Evolutionary conservation across 345 rosid genomes (phyloP), one percentile per base, ranked within the genome.

Genomic region (Salix dunnii): DNA sequence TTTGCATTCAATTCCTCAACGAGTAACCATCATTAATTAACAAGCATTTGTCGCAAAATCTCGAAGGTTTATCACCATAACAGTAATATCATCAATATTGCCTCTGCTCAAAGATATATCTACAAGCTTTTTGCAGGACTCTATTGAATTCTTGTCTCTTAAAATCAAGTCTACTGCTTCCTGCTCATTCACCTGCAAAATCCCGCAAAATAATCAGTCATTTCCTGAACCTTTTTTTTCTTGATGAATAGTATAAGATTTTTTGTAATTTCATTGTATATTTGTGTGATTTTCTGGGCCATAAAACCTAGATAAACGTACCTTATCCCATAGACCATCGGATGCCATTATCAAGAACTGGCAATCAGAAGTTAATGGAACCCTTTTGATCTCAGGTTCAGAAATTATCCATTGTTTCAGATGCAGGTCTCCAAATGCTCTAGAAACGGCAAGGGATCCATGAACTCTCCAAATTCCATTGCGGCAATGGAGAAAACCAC

Each of bases 321-420:
- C 89, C 91, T 88, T 85, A 70, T 88, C 91, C 91, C 89, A 88
- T 23, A 88, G 64, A 35, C 91, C 91, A 78, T 88, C 91, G n/a
- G 91, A 85, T 31, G 89, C 91, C 74, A 88, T 38, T 3, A 88
- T 78, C 83, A 88, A 63, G 81, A 88, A 85, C 67, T 86, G 60
- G 31, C 84, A 83, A 61, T 85, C 89, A 7, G 84, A 70, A 20
- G 82, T 85, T 21, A 88, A 58, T 11, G 25, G 78, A 61, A 82
- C 25, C 16, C 8, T 79, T 68, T 33, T 79, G 35, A 79, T 85
- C 28, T 88, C 89, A 3, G 91, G 91, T n/a, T 86, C 88, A 14
- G 89, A 86, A 68, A 88, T 86, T 10, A 88, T 70, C 88, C 86
- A 88, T 27, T 88, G 74, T 78, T 88, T 88, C 76, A 84, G 58